Percentiles rank a stretch among this genome's conserved stretches.
phyloP scores from a whole-genome alignment of 2,329 filamentous ascomycete species.

The Nemania sp. region DNA sequence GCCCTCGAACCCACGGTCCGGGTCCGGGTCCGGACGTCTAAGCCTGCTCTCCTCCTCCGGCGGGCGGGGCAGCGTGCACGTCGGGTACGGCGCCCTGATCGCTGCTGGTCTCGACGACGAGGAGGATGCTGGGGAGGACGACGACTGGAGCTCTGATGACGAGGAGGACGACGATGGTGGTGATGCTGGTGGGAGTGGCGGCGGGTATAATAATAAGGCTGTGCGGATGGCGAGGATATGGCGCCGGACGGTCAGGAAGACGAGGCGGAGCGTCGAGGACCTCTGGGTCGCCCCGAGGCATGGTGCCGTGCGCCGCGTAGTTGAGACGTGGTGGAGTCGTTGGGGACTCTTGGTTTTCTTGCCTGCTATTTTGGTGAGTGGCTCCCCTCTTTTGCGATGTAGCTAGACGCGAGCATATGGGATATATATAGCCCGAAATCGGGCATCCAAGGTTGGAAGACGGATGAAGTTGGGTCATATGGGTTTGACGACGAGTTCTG shows the following conservation, averaged over 20 bases:
- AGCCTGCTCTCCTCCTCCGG: conserved; percentile 55
- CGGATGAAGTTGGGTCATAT: no score
- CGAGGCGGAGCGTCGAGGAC: conserved; percentile 57
- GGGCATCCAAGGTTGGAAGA: no score
- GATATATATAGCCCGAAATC: no score
- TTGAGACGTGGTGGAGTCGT: conserved; percentile 73
- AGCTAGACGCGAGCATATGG: no score
- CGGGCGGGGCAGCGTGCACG: conserved; percentile 65
- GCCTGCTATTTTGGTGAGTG: conserved; percentile 69
- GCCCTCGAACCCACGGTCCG: conserved; percentile 31
- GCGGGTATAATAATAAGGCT: no score
- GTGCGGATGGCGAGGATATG: conserved; percentile 44
- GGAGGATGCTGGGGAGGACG: conserved; percentile 48
- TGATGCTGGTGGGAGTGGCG: conserved; percentile 47
- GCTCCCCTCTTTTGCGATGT: conserved; percentile 29
- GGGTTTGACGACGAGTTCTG: background rate
- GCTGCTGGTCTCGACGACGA: conserved; percentile 56
- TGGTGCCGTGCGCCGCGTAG: conserved; percentile 66
- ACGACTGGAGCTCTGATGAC: conserved; percentile 49
- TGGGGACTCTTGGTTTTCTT: conserved; percentile 71
- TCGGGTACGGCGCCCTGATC: conserved; percentile 67
- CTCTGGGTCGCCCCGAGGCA: conserved; percentile 73
- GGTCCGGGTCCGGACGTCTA: conserved; percentile 47
- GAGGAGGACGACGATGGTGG: conserved; percentile 38
- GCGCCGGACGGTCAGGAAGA: conserved; percentile 53